phyloP scores from a whole-genome alignment of 2,329 filamentous ascomycete species.

The Xylariales sp. region DNA sequence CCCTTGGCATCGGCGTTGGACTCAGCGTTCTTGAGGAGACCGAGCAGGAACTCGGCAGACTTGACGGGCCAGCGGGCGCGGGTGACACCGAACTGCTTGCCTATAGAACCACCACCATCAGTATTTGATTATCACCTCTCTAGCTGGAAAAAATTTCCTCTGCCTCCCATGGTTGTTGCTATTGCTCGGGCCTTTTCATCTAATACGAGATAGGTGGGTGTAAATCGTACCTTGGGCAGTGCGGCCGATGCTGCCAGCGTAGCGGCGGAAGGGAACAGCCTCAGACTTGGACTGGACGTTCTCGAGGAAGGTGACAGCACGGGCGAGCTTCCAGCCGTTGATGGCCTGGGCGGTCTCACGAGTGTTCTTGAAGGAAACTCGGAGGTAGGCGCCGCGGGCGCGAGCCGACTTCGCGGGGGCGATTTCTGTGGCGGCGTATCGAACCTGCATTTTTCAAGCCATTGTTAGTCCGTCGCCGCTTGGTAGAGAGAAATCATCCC shows the following conservation, averaged over 20 bases:
- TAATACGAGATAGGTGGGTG: too few relatives aligned
- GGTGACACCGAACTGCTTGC: constrained; percentile 98
- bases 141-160: too few relatives aligned
- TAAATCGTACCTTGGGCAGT: constrained; percentile 87
- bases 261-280: constrained; percentile 97
- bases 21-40: constrained; percentile 96
- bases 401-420: constrained; percentile 89
- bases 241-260: constrained; percentile 92
- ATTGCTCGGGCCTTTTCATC: too few relatives aligned
- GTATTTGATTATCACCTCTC: constrained; percentile 7
- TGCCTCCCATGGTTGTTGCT: too few relatives aligned
- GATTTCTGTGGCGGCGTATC: constrained; percentile 92
- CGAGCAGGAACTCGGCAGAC: constrained; percentile 96
- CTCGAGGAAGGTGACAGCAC: constrained; percentile 94
- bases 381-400: constrained; percentile 97
- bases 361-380: constrained; percentile 99
- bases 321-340: constrained; percentile 97
- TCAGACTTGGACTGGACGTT: constrained; percentile 97
- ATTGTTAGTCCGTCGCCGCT: constrained; percentile 16
- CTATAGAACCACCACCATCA: constrained; percentile 41
- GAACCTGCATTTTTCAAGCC: constrained; percentile 60
- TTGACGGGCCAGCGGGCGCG: constrained; percentile 99
- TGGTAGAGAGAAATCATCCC: too few relatives aligned
- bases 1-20: constrained; percentile 96
- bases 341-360: constrained; percentile 99